phyloP scores from a whole-genome alignment of 306 rosid species.

The Vicia villosa region DNA sequence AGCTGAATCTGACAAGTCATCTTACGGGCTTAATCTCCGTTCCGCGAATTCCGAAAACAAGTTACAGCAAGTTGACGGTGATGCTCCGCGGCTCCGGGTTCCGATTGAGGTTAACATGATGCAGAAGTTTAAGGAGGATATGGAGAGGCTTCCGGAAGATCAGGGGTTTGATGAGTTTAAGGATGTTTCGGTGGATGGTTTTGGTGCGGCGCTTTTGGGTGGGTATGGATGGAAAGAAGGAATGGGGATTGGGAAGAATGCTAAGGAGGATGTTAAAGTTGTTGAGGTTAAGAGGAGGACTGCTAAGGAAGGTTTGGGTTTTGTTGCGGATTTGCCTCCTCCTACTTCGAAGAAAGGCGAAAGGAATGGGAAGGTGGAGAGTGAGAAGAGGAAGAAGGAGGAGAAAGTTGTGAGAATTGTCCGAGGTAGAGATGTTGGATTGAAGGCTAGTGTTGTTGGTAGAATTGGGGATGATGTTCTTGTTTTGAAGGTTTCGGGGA shows the following conservation, averaged over 20 bases:
- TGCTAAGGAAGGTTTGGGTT: constrained; percentile 77
- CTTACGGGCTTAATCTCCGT: constrained; percentile 64
- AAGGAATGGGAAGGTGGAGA: constrained; percentile 6
- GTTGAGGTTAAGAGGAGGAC: constrained; percentile 52
- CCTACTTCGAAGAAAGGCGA: constrained; percentile 1
- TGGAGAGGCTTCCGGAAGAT: constrained; percentile 63
- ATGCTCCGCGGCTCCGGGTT: background rate
- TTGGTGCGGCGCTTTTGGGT: constrained; percentile 69
- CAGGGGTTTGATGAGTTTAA: constrained; percentile 67
- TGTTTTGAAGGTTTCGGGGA: constrained; percentile 48
- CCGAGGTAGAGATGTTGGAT: constrained; percentile 60
- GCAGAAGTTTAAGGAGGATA: constrained; percentile 61
- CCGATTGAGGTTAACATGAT: constrained; percentile 41
- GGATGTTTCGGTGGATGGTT: constrained; percentile 79
- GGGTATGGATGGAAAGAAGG: constrained; percentile 93
- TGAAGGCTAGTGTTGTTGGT: constrained; percentile 55
- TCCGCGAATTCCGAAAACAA: background rate
- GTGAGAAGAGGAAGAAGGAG: constrained; percentile 7
- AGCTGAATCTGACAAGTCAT: constrained; percentile 44
- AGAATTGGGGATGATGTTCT: constrained; percentile 40
- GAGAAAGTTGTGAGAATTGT: constrained; percentile 57
- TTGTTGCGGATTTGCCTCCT: constrained; percentile 39
- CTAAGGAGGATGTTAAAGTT: constrained; percentile 69
- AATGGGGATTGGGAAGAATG: constrained; percentile 76
- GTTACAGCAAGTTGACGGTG: background rate